phyloP scores from a whole-genome alignment of 2,329 filamentous ascomycete species.

The Tolypocladium guangdongense region DNA sequence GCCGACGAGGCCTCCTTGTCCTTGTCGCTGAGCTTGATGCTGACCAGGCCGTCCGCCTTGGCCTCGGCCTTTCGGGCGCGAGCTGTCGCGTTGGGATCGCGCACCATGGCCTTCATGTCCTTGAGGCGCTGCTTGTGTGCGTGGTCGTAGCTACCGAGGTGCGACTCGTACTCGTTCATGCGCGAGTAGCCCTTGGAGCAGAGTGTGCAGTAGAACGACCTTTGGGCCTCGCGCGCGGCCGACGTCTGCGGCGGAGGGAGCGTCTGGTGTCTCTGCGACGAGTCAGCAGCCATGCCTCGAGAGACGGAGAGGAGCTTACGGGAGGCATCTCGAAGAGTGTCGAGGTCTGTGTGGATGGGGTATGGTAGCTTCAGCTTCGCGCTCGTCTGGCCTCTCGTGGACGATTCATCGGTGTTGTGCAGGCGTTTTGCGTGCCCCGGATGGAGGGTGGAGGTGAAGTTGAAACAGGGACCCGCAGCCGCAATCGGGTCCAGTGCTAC shows the following conservation, averaged over 20 bases:
- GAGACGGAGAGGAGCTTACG: conserved; percentile 31
- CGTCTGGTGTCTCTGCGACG: conserved; percentile 41
- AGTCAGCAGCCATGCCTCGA: conserved; percentile 23
- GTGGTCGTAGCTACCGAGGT: conserved; percentile 91
- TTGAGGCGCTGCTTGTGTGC: conserved; percentile 84
- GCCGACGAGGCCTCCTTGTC: conserved; percentile 10
- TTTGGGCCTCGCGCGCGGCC: conserved; percentile 63
- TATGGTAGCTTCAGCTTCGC: not conserved
- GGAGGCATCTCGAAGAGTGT: conserved; percentile 38
- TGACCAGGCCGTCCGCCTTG: conserved; percentile 57
- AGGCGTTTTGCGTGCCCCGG: not conserved
- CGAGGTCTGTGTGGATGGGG: not conserved
- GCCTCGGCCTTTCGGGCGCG: conserved; percentile 60
- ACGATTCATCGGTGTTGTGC: not conserved
- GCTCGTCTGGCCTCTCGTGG: not conserved
- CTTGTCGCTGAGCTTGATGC: conserved; percentile 46
- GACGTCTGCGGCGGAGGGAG: conserved; percentile 47
- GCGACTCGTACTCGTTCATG: conserved; percentile 92
- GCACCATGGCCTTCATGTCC: conserved; percentile 77
- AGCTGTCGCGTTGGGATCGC: conserved; percentile 54
- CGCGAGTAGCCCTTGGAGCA: conserved; percentile 92
- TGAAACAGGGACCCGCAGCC: not conserved
- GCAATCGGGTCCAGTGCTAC: not conserved
- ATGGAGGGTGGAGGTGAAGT: not conserved
- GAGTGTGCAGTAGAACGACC: conserved; percentile 74